phyloP scores from a whole-genome alignment of 441 rosid genomes.

The Iberis amara region DNA sequence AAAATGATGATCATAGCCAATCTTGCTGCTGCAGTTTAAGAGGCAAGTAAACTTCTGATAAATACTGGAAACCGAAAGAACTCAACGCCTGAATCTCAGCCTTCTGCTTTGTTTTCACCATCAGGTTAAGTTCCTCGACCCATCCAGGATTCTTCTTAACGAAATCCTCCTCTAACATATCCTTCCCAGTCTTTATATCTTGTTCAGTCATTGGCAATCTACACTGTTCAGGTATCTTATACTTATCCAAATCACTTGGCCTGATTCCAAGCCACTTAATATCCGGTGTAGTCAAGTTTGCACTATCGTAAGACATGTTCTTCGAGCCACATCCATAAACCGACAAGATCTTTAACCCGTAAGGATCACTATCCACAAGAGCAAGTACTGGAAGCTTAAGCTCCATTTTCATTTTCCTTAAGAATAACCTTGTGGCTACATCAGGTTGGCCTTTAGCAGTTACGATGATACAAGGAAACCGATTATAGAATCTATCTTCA shows the following conservation, averaged over 20 bases:
- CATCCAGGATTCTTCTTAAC: constrained; percentile 98
- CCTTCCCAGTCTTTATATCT: constrained; percentile 97
- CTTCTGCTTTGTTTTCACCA: constrained; percentile 94
- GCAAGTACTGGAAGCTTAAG: constrained; percentile 90
- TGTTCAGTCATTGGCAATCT: constrained; percentile 94
- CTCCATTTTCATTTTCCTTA: constrained; percentile 92
- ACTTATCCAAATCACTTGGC: constrained; percentile 91
- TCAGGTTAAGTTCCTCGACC: constrained; percentile 92
- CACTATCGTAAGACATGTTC: constrained; percentile 97
- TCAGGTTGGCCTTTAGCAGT: constrained; percentile 96
- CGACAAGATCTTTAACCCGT: constrained; percentile 84
- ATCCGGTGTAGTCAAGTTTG: constrained; percentile 89
- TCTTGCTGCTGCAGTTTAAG: constrained; percentile 95
- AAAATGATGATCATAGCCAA: constrained; percentile 54
- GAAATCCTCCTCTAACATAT: constrained; percentile 87
- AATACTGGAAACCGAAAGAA: constrained; percentile 85
- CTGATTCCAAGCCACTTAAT: constrained; percentile 93
- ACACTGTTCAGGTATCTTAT: constrained; percentile 86
- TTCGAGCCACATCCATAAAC: constrained; percentile 98
- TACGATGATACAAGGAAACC: constrained; percentile 89
- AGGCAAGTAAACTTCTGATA: constrained; percentile 93
- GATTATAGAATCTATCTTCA: constrained; percentile 87
- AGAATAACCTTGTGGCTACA: constrained; percentile 87
- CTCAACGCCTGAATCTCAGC: constrained; percentile 99
- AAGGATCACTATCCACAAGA: constrained; percentile 92